Conservation (phyloP, 495 filamentous ascomycete species). For the Penicillium ochrochloron region DNA sequence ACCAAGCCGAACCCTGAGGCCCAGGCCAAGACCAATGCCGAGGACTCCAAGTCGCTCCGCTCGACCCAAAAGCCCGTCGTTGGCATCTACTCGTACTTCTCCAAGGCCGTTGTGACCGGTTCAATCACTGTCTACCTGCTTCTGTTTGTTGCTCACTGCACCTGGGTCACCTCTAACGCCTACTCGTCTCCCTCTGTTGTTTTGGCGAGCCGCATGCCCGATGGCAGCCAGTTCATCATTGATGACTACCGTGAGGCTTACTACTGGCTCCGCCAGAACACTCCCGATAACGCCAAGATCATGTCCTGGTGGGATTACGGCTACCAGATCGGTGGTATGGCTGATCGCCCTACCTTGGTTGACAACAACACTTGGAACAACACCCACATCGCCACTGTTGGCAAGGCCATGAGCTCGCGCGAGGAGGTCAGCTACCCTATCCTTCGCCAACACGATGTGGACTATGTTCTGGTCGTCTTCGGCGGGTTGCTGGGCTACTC, state of each 20-base stretch:
- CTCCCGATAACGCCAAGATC: constrained; percentile 90
- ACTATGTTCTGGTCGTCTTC: constrained; percentile 97
- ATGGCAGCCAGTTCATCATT: constrained; percentile 97
- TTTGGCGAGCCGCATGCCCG: constrained; percentile 85
- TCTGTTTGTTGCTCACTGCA: constrained; percentile 95
- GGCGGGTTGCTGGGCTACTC: constrained; percentile 96
- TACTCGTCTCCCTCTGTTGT: constrained; percentile 99
- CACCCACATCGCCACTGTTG: constrained; percentile 98
- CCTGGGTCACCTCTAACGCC: constrained; percentile 98
- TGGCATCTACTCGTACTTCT: constrained; percentile 81
- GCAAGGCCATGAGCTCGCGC: constrained; percentile 97
- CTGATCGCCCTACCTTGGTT: constrained; percentile 93
- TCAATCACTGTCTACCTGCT: constrained; percentile 79
- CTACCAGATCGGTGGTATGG: constrained; percentile 99
- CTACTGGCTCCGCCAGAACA: constrained; percentile 99
- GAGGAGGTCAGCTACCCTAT: constrained; percentile 99
- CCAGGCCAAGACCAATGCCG: constrained; percentile 49
- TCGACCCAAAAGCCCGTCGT: constrained; percentile 73
- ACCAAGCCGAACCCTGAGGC: constrained; percentile 54
- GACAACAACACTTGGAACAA: constrained; percentile 99
- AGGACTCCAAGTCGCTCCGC: constrained; percentile 63
- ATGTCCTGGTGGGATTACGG: constrained; percentile 99
- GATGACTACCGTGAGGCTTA: constrained; percentile 99
- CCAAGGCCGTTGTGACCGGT: constrained; percentile 74
- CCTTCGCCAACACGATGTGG: constrained; percentile 96